Evolutionary conservation across 1,284 basidiomycete species (phyloP).

Genomic region (Ganoderma meredithae): DNA sequence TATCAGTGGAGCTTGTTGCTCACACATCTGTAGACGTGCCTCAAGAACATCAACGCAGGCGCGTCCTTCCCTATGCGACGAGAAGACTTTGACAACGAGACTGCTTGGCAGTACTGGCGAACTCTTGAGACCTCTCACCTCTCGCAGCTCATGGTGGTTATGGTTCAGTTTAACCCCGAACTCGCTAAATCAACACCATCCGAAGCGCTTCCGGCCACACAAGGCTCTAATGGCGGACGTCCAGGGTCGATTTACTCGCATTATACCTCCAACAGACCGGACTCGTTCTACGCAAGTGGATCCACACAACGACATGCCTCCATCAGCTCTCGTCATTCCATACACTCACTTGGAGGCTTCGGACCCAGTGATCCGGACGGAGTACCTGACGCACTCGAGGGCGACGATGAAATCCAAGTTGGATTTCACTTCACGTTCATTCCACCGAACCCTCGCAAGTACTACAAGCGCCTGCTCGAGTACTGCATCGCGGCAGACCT

Average conservation of each 20-base stretch:
- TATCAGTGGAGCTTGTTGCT: neutral
- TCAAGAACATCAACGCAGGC: slow-evolving; percentile 91
- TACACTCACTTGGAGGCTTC: slow-evolving; percentile 44
- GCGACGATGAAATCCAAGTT: slow-evolving; percentile 72
- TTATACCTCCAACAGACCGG: slow-evolving; percentile 41
- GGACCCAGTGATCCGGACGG: slow-evolving; percentile 48
- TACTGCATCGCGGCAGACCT: slow-evolving; percentile 88
- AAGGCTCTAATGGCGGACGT: slow-evolving; percentile 46
- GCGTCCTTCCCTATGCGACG: slow-evolving; percentile 84
- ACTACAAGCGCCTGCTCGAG: slow-evolving; percentile 87
- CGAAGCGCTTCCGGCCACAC: slow-evolving; percentile 54
- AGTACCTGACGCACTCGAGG: slow-evolving; percentile 53
- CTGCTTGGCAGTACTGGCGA: slow-evolving; percentile 87
- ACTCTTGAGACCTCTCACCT: slow-evolving; percentile 85
- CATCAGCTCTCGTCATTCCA: slow-evolving; percentile 69
- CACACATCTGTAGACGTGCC: slow-evolving; percentile 70
- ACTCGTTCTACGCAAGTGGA: slow-evolving; percentile 42
- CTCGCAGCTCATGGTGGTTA: slow-evolving; percentile 88
- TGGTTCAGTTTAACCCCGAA: slow-evolving; percentile 89
- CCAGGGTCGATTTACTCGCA: slow-evolving; percentile 63
- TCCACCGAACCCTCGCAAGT: slow-evolving; percentile 87
- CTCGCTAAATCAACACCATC: slow-evolving; percentile 81
- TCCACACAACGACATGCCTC: slow-evolving; percentile 59
- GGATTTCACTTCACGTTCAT: slow-evolving; percentile 88
- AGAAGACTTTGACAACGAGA: slow-evolving; percentile 85